Base-by-base conservation (phyloP, 257 asterid genomes). In the Fraxinus pennsylvanica region DNA sequence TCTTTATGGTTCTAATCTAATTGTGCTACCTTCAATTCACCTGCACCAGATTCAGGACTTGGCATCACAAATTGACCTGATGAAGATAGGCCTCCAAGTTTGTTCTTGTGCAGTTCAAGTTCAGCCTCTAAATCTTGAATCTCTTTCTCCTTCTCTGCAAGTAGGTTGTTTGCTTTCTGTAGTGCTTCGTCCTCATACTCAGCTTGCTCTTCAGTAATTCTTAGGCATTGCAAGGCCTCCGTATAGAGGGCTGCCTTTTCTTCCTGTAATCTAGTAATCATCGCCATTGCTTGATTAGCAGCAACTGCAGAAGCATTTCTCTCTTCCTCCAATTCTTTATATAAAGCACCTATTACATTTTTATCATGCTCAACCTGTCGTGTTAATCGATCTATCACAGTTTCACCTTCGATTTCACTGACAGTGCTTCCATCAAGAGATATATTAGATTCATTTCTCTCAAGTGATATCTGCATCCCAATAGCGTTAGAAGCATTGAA, bases 121-220 rank as follows among this genome's bases (percentile, higher is more conserved):
- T 85, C 86, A 33, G 32, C 77, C 84, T 87, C 90, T 19, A 89
- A 83, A 66, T 82, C 78, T 76, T 85, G 90, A 80, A 87, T 85
- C 84, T 61, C 88, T 72, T 83, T 87, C 81, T 94, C 96, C 85
- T 84, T 94, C 87, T 84, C 91, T 1, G 78, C 78, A 66, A 92
- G 88, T 72, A 88, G 72, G 38, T 87, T 84, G 33, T 81, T 90
- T 52, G 94, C 88, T 19, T 83, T 84, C 84, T 88, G 92, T 80
- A 94, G 84, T 29, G 91, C 96, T 84, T 94, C 98, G 13, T 54
- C 85, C 38, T 94, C 97, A 30, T 87, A 92, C 85, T 90, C 97
- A 32, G 95, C 94, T 85, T 92, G 97, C 80, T 92, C 98, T 81
- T 94, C 98, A 92, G 91, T 82, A 91, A 94, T 86, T 83, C 97